phyloP scores from a whole-genome alignment of 306 rosid genomes.

The Acacia confusa region DNA sequence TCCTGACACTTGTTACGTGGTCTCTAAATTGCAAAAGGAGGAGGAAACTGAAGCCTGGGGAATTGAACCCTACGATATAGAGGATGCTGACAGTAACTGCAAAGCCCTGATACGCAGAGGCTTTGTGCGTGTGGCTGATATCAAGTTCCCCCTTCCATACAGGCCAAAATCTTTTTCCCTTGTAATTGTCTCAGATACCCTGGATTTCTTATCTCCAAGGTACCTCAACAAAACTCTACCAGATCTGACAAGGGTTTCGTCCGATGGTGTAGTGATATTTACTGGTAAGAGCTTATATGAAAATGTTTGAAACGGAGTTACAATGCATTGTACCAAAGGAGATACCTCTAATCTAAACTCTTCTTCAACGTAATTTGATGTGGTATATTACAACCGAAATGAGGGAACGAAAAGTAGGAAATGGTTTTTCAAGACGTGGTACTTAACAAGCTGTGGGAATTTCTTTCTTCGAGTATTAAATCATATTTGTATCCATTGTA shows the following conservation, averaged over 20 bases:
- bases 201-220: conserved; percentile 61
- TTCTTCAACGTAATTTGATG: background rate
- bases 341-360: background rate
- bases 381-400: background rate
- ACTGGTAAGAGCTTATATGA: conserved; percentile 37
- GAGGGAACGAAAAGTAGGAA: conserved; percentile 6
- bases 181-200: conserved; percentile 60
- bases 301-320: background rate
- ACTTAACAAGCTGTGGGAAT: conserved; percentile 13
- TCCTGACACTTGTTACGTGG: conserved; percentile 55
- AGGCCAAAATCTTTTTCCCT: conserved; percentile 58
- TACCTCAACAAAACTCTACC: conserved; percentile 72
- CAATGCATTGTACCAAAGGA: background rate
- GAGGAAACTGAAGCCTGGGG: conserved; percentile 79
- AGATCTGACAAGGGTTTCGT: conserved; percentile 59
- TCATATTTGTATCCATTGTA: background rate
- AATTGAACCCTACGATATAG: conserved; percentile 63
- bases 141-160: conserved; percentile 66
- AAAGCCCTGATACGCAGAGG: conserved; percentile 54
- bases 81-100: conserved; percentile 57
- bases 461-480: background rate
- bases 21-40: conserved; percentile 50
- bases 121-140: conserved; percentile 59
- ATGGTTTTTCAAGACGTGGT: background rate
- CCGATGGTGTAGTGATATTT: conserved; percentile 57